phyloP scores from a whole-genome alignment of 257 asterid genomes.

The Knoxia roxburghii region DNA sequence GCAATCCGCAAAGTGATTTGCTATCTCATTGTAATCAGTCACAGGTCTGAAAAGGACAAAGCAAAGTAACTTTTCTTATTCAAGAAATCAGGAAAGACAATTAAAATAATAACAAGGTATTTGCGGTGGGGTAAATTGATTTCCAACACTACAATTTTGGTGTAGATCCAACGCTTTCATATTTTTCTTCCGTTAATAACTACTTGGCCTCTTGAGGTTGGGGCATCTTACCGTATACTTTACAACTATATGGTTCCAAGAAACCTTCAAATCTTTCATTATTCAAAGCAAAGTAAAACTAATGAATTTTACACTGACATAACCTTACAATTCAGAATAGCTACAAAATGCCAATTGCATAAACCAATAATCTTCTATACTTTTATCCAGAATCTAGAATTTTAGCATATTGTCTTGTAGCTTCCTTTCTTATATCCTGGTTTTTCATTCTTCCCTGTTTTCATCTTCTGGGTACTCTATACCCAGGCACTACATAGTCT shows the following conservation, averaged over 20 bases:
- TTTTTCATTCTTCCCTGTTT: background rate
- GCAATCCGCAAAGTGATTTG: constrained; percentile 78
- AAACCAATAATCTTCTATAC: background rate
- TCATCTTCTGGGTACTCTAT: background rate
- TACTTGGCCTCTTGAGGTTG: background rate
- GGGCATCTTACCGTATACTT: background rate
- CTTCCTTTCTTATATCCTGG: background rate
- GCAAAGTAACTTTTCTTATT: constrained; percentile 11
- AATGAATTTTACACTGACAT: background rate
- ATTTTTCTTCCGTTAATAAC: background rate
- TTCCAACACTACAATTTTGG: background rate
- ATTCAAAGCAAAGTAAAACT: background rate
- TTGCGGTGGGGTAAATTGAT: background rate
- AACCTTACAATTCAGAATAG: background rate
- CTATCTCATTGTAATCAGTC: constrained; percentile 71
- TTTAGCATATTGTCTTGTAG: background rate
- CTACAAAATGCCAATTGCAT: background rate
- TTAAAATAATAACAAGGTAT: background rate
- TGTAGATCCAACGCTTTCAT: background rate
- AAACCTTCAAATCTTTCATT: background rate
- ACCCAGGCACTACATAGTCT: background rate
- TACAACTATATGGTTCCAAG: background rate
- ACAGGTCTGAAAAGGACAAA: constrained; percentile 54
- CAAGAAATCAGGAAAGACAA: background rate
- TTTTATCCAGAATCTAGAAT: background rate